Conservation (phyloP, 345 rosid species). For the Moringa oleifera region DNA sequence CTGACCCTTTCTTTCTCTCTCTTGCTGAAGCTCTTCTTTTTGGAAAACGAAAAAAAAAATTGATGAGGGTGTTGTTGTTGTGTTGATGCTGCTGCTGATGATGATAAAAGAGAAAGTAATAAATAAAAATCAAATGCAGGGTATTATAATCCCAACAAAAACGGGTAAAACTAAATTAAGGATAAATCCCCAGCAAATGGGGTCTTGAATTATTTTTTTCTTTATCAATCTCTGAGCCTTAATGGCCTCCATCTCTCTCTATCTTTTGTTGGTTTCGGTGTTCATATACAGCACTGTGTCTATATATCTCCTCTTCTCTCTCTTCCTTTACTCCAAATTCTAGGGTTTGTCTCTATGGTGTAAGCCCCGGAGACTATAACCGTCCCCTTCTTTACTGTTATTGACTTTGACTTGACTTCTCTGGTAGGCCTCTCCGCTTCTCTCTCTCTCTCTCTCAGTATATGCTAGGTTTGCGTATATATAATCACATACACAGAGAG, state of each 20-base stretch:
- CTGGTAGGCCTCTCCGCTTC: conserved; percentile 23
- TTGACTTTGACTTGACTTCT: conserved; percentile 20
- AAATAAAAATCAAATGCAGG: conserved; percentile 4
- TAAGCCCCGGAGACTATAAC: conserved; percentile 20
- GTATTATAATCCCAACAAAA: conserved; percentile 11
- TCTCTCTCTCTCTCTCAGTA: neutral
- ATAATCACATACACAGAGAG: too few relatives aligned
- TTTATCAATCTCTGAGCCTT: neutral
- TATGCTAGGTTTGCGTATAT: neutral
- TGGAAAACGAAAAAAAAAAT: too few relatives aligned
- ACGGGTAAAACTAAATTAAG: conserved; percentile 8
- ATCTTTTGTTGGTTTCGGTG: neutral
- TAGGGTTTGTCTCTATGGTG: conserved; percentile 16
- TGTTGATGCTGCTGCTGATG: neutral
- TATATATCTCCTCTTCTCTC: conserved; percentile 16
- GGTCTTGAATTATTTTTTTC: conserved; percentile 6
- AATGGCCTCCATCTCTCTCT: conserved; percentile 11
- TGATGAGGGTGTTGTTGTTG: too few relatives aligned
- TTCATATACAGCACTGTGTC: neutral
- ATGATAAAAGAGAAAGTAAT: neutral
- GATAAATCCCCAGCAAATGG: conserved; percentile 17
- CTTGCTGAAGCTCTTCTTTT: neutral
- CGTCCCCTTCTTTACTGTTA: conserved; percentile 22
- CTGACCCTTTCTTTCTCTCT: neutral
- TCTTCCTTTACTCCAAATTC: conserved; percentile 29